phyloP scores from a whole-genome alignment of 805 yeast genomes.

The Debaryomyces prosopidis region DNA sequence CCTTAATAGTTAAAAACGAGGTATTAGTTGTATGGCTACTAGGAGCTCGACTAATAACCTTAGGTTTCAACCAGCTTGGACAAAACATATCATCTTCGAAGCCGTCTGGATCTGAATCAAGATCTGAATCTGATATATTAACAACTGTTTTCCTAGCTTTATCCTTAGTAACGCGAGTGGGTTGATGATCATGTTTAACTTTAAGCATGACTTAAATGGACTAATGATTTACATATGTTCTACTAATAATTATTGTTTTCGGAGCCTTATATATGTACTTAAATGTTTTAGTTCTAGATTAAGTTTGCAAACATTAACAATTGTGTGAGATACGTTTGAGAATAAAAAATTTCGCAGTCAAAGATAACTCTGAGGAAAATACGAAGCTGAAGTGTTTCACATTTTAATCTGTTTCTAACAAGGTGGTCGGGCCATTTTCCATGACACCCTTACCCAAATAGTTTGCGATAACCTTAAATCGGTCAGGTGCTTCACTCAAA shows the following conservation, averaged over 20 bases:
- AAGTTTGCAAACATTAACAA: not conserved
- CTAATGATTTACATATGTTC: not conserved
- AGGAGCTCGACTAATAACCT: not conserved
- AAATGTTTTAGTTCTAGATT: not conserved
- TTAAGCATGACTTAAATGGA: not conserved
- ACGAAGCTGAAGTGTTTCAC: not conserved
- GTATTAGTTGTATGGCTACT: not conserved
- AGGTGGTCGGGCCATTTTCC: constrained; percentile 41
- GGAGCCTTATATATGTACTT: not conserved
- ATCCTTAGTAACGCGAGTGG: not conserved
- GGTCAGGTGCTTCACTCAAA: constrained; percentile 54
- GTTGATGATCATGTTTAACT: not conserved
- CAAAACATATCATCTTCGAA: constrained; percentile 6
- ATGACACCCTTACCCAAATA: constrained; percentile 88
- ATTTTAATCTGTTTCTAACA: constrained; percentile 4
- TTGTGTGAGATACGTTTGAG: not conserved
- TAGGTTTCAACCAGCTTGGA: constrained; percentile 9
- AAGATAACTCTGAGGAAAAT: not conserved
- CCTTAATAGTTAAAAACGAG: not conserved
- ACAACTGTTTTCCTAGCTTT: not conserved
- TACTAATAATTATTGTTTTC: not conserved
- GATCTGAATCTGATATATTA: not conserved
- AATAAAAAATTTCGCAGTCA: not conserved
- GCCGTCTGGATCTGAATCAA: not conserved
- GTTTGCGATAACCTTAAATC: constrained; percentile 75